Conservation (phyloP, 2,329 filamentous ascomycete species). For the Trichothecium roseum region DNA sequence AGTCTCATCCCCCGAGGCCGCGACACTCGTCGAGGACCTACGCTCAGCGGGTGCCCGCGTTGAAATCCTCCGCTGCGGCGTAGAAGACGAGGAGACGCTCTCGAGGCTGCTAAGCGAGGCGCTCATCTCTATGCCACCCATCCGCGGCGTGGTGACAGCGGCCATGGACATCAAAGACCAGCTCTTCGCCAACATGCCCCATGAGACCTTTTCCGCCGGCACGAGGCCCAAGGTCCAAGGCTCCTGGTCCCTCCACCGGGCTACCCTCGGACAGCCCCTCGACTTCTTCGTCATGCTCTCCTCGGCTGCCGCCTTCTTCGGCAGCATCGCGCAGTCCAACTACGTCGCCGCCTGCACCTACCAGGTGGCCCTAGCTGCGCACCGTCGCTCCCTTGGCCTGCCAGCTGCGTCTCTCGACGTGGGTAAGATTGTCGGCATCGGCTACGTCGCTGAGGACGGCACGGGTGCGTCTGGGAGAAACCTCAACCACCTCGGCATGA, state of each 20-base stretch:
- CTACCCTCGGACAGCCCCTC: conserved; percentile 12
- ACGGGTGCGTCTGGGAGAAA: conserved; percentile 19
- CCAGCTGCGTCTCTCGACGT: background rate
- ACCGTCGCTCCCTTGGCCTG: conserved; percentile 3
- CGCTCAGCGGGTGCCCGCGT: too few relatives aligned
- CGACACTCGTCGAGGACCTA: background rate
- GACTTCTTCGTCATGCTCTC: conserved; percentile 11
- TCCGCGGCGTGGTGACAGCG: conserved; percentile 27
- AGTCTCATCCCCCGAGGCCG: conserved; percentile 5
- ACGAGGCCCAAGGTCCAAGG: conserved; percentile 21
- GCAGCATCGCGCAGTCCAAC: conserved; percentile 18
- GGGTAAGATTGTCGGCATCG: background rate
- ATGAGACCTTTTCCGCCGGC: conserved; percentile 12
- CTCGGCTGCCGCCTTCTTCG: conserved; percentile 16
- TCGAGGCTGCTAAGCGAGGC: background rate
- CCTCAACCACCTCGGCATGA: too few relatives aligned
- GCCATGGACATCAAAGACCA: conserved; percentile 24
- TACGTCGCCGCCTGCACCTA: conserved; percentile 22
- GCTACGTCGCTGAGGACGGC: background rate
- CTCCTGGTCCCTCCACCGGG: conserved; percentile 17
- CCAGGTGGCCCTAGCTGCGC: conserved; percentile 19
- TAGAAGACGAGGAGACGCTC: too few relatives aligned
- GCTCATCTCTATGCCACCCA: conserved; percentile 14
- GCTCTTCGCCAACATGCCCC: conserved; percentile 14
- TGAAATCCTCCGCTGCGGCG: too few relatives aligned